These are phyloP conservation scores for Penicillium malachiteum DNA, from an alignment of 495 filamentous ascomycete species.

Conservation along the genomic window DNA sequence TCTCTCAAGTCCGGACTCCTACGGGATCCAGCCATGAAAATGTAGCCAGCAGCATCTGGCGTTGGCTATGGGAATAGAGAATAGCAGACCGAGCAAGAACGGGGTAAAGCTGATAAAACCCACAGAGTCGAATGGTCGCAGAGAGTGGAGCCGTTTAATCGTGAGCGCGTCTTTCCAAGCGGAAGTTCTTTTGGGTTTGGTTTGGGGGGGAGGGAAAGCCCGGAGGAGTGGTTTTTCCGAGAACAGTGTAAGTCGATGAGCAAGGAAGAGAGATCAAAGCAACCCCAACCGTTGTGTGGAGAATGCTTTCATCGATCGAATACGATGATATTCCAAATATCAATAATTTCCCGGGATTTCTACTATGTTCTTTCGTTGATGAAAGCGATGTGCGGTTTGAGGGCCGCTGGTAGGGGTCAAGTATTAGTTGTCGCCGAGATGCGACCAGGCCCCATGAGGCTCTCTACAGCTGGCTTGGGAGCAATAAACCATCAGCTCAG, in stretches of 20 bases:
- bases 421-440: neutral
- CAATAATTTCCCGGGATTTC: neutral
- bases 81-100: constrained; percentile 4
- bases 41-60: constrained; percentile 44
- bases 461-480: constrained; percentile 27
- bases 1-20: constrained; percentile 58
- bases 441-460: constrained; percentile 11
- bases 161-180: constrained; percentile 31
- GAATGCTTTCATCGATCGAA: no score
- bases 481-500: neutral
- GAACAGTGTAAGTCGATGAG: constrained; percentile 17
- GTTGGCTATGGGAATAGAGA: constrained; percentile 14
- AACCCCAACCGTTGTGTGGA: no score
- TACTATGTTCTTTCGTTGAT: neutral
- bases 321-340: neutral
- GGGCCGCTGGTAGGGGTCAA: neutral
- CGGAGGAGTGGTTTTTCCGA: constrained; percentile 47
- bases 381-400: neutral
- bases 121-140: constrained; percentile 10
- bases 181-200: constrained; percentile 32
- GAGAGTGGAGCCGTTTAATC: constrained; percentile 18
- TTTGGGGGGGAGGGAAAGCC: constrained; percentile 14
- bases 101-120: constrained; percentile 2
- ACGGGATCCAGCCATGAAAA: constrained; percentile 57
- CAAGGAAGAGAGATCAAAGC: constrained; percentile 7